Percentiles rank a stretch among this genome's conserved stretches.
These are phyloP conservation scores for Cicer pinnatifidum DNA, from an alignment of 306 rosid genomes.

Conservation along the genomic window DNA sequence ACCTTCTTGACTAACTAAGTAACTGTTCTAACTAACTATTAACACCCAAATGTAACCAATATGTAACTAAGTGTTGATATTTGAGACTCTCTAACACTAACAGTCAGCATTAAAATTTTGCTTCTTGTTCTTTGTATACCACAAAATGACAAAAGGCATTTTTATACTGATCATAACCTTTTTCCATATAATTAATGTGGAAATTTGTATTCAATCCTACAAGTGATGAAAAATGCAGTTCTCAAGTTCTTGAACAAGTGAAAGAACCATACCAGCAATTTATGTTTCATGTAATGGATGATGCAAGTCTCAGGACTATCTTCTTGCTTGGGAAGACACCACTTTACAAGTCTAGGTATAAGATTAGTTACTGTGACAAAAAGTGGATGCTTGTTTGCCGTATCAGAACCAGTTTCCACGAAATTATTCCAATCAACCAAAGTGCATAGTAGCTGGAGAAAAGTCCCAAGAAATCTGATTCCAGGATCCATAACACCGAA, in stretches of 20 bases:
- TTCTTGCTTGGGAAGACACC: constrained; percentile 63
- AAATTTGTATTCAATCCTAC: constrained; percentile 31
- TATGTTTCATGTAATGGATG: constrained; percentile 76
- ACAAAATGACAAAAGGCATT: constrained; percentile 8
- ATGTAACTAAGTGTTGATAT: not conserved
- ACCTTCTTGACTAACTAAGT: not conserved
- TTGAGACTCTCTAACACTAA: constrained; percentile 11
- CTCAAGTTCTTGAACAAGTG: constrained; percentile 37
- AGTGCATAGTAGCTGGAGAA: constrained; percentile 80
- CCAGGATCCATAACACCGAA: constrained; percentile 43
- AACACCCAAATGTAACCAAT: not conserved
- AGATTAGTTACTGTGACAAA: constrained; percentile 51
- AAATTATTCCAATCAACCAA: constrained; percentile 62
- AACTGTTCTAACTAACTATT: constrained; percentile 2
- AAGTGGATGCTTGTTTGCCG: constrained; percentile 51
- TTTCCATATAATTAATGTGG: constrained; percentile 31
- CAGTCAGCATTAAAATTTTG: constrained; percentile 15
- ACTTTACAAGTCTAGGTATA: constrained; percentile 66
- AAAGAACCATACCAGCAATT: constrained; percentile 73
- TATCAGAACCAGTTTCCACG: constrained; percentile 54
- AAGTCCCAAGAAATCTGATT: constrained; percentile 68
- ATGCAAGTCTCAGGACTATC: constrained; percentile 46
- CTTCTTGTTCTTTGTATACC: constrained; percentile 3
- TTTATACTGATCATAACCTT: constrained; percentile 25
- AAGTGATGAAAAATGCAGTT: constrained; percentile 15